Evolutionary conservation across 2,329 filamentous ascomycete species (phyloP).

Genomic region (Pochonia chlamydosporia): DNA sequence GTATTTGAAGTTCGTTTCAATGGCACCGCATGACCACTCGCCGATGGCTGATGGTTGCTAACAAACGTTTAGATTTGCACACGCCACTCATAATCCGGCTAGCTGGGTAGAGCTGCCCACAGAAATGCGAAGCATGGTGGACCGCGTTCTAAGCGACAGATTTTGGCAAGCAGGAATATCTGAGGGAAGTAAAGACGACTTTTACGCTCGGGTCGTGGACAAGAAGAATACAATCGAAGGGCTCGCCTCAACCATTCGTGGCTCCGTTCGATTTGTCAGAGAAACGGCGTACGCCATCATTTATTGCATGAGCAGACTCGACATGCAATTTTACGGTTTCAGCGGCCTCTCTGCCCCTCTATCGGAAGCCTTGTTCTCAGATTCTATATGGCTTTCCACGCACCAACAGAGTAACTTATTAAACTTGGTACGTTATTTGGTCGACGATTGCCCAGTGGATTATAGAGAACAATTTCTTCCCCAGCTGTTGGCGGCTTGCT

Average conservation of each 20-base stretch:
- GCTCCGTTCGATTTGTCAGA: conserved; percentile 80
- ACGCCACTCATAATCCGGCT: conserved; percentile 80
- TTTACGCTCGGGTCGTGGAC: conserved; percentile 84
- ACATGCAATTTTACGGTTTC: conserved; percentile 87
- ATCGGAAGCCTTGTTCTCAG: conserved; percentile 75
- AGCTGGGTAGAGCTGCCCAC: conserved; percentile 75
- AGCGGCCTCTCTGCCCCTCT: conserved; percentile 75
- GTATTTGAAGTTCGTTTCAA: conserved; percentile 60
- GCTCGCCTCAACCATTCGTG: conserved; percentile 86
- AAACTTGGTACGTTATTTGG: conserved; percentile 79
- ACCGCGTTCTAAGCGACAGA: conserved; percentile 80
- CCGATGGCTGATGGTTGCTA: background rate
- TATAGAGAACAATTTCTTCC: conserved; percentile 77
- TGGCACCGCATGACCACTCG: background rate
- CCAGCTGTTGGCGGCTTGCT: conserved; percentile 74
- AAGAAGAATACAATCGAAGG: conserved; percentile 89
- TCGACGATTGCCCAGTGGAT: conserved; percentile 84
- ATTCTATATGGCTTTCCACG: conserved; percentile 76
- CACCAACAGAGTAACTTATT: conserved; percentile 94
- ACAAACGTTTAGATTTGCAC: conserved; percentile 59
- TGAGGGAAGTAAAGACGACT: conserved; percentile 90
- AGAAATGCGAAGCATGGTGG: conserved; percentile 72
- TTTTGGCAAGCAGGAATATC: conserved; percentile 99
- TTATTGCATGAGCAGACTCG: conserved; percentile 85
- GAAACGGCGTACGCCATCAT: conserved; percentile 93